Evolutionary conservation across 1,139 yeast species (phyloP).

Genomic region (Saccharomyces hybrid): DNA sequence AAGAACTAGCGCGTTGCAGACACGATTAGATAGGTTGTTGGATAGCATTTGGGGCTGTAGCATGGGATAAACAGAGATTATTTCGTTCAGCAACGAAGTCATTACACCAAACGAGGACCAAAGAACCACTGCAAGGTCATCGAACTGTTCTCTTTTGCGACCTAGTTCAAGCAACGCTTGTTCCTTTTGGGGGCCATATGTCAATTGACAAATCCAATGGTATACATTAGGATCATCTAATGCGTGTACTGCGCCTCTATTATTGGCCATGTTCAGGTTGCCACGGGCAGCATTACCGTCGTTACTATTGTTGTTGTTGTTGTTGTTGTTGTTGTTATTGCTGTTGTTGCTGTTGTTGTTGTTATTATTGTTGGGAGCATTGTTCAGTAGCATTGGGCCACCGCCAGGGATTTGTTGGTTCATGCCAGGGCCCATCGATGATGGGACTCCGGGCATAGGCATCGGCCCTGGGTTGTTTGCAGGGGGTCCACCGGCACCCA

Average conservation of each 20-base stretch:
- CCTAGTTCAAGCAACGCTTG: slow-evolving; percentile 88
- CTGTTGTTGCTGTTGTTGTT: slow-evolving; percentile 11
- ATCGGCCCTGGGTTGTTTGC: background rate
- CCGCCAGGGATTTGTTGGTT: background rate
- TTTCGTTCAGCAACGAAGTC: slow-evolving; percentile 85
- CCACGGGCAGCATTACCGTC: slow-evolving; percentile 13
- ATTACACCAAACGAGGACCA: slow-evolving; percentile 97
- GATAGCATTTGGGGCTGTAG: slow-evolving; percentile 81
- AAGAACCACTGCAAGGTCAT: slow-evolving; percentile 81
- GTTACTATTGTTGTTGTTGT: background rate
- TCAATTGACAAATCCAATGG: slow-evolving; percentile 83
- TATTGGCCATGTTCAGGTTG: slow-evolving; percentile 1
- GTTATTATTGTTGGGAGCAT: background rate
- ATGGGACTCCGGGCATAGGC: slow-evolving; percentile 1
- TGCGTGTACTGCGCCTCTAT: slow-evolving; percentile 38
- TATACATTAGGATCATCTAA: slow-evolving; percentile 83
- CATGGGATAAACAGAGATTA: slow-evolving; percentile 80
- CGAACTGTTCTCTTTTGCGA: slow-evolving; percentile 88
- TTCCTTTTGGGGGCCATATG: slow-evolving; percentile 84
- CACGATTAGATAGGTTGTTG: slow-evolving; percentile 83
- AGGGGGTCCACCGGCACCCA: background rate
- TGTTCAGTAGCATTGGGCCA: background rate
- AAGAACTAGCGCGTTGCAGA: slow-evolving; percentile 89
- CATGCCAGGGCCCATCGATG: slow-evolving; percentile 1
- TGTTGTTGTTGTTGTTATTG: slow-evolving; percentile 11